Evolutionary conservation across 108 stramenopile species (phyloP).

Genomic region (Cylindrotheca fusiformis): DNA sequence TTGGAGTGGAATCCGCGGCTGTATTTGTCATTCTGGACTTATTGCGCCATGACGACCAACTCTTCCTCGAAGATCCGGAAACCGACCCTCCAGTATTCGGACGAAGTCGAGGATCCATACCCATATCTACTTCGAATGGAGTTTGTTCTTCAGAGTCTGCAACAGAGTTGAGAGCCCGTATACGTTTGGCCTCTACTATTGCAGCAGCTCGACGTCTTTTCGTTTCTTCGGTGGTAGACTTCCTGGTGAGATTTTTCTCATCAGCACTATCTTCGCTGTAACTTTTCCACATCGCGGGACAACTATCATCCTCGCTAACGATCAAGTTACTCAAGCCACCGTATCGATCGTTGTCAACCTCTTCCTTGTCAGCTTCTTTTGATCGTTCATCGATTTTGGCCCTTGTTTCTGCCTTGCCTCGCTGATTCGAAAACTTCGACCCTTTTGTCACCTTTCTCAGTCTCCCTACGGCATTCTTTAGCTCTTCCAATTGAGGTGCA

Average conservation of each 20-base stretch:
- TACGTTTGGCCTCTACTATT: constrained; percentile 11
- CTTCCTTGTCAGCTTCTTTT: constrained; percentile 9
- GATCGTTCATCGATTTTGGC: neutral
- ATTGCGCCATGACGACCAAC: neutral
- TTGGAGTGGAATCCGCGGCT: neutral
- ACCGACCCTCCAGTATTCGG: neutral
- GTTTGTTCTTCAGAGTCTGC: neutral
- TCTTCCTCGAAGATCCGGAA: neutral
- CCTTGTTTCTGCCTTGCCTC: neutral
- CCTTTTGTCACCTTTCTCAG: neutral
- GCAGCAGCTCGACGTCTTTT: neutral
- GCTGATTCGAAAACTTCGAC: neutral
- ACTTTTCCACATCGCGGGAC: constrained; percentile 20
- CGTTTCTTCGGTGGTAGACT: neutral
- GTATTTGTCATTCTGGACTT: neutral
- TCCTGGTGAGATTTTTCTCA: neutral
- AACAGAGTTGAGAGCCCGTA: constrained; percentile 10
- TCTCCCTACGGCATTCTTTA: neutral
- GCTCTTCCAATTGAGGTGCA: neutral
- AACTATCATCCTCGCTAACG: constrained; percentile 9
- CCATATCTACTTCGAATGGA: neutral
- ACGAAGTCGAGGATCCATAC: neutral
- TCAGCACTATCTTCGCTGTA: neutral
- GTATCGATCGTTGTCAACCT: constrained; percentile 1
- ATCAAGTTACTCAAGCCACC: neutral